phyloP scores from a whole-genome alignment of 768 basidiomycete species.

The Psilocybe cubensis region DNA sequence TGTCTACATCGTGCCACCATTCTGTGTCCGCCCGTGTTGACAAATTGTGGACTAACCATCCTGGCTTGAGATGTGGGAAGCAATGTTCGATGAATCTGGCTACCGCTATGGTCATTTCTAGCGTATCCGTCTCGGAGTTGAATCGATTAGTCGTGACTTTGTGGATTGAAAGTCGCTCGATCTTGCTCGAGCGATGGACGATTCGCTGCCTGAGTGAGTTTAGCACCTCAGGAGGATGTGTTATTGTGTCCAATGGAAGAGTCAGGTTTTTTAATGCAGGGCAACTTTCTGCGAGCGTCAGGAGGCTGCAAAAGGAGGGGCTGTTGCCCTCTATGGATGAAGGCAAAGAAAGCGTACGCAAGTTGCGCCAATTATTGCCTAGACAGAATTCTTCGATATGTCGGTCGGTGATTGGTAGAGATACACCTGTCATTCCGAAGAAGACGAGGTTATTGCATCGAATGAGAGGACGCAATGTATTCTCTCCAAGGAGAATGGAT shows the following conservation, averaged over 20 bases:
- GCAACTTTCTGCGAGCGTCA: constrained; percentile 2
- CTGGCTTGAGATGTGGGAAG: constrained; percentile 8
- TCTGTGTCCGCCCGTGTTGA: background rate
- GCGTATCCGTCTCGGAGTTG: background rate
- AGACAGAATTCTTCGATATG: constrained; percentile 8
- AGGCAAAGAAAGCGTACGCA: constrained; percentile 6
- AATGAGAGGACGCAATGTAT: background rate
- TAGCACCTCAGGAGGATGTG: background rate
- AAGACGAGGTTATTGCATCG: constrained; percentile 1
- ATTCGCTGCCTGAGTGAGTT: background rate
- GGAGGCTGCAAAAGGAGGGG: constrained; percentile 10
- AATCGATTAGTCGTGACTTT: background rate
- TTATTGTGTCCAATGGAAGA: constrained; percentile 6
- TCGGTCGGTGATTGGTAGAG: constrained; percentile 4
- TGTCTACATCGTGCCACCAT: constrained; percentile 12
- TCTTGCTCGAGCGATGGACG: background rate
- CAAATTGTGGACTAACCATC: no score
- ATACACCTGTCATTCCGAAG: constrained; percentile 2
- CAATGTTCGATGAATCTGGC: constrained; percentile 11
- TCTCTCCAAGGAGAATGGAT: background rate
- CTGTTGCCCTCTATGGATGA: background rate
- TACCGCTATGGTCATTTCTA: constrained; percentile 4
- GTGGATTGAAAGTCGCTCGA: constrained; percentile 5
- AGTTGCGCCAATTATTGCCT: constrained; percentile 8
- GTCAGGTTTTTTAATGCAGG: constrained; percentile 1